These are phyloP conservation scores for Eimeria maxima DNA, from an alignment of 169 alveolate genomes.

Conservation along the genomic window DNA sequence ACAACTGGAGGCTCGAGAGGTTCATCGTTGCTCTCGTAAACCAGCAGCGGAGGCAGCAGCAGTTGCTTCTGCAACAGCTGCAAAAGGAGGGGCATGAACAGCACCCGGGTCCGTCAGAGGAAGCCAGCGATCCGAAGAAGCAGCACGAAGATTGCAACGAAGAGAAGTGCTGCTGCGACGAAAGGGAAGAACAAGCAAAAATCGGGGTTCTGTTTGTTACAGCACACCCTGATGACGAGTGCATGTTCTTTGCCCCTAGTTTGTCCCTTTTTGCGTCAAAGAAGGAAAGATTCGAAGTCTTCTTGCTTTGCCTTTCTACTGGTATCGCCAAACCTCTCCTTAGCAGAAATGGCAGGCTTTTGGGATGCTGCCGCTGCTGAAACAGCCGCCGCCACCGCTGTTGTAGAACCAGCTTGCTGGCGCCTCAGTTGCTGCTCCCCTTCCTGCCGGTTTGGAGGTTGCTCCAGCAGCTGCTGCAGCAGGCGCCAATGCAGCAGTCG, in stretches of 20 bases:
- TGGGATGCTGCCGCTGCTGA: too few relatives aligned
- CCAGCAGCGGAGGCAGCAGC: slow-evolving; percentile 52
- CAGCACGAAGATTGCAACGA: not conserved
- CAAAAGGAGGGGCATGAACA: not conserved
- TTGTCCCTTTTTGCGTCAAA: slow-evolving; percentile 37
- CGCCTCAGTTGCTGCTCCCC: slow-evolving; percentile 37
- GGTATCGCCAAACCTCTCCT: not conserved
- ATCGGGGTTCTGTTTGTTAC: slow-evolving; percentile 43
- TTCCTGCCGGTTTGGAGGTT: not conserved
- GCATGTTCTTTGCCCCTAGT: slow-evolving; percentile 75
- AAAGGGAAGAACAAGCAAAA: not conserved
- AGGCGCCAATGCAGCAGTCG: not conserved
- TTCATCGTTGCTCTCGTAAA: slow-evolving; percentile 11
- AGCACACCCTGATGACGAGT: slow-evolving; percentile 82
- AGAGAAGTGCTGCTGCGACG: slow-evolving; percentile 41
- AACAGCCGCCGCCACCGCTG: too few relatives aligned
- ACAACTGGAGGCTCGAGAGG: slow-evolving; percentile 51
- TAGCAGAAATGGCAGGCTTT: too few relatives aligned
- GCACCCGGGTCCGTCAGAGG: not conserved
- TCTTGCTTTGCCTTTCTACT: slow-evolving; percentile 72
- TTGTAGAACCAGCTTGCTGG: not conserved
- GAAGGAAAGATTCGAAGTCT: slow-evolving; percentile 16
- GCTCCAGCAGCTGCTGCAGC: not conserved
- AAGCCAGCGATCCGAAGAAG: not conserved
- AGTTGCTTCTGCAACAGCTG: slow-evolving; percentile 34